Base-by-base conservation (phyloP, 2,329 filamentous ascomycete genomes). In the Clarireedia homoeocarpa region DNA sequence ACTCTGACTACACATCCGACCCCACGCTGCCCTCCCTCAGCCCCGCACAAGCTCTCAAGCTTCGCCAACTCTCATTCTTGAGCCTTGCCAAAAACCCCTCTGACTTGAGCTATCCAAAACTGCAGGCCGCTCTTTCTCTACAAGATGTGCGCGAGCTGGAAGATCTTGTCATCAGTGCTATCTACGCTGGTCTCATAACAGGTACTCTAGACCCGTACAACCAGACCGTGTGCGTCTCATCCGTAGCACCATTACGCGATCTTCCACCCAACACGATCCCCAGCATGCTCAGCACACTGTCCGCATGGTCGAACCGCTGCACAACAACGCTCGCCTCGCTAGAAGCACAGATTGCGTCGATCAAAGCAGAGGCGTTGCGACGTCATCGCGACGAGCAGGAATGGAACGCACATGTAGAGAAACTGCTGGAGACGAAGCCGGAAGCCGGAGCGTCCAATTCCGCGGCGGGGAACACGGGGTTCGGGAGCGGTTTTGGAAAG, bases 11-110 rank as follows among this genome's bases (percentile, higher is more conserved):
- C 75, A 67, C 63, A 23, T 61, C 66, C n/a, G 69, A 72, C n/a
- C 54, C 71, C 20, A 64, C 65, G 61, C 84, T 96, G 2, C 94
- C 92, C 2, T 60, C 77, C 6, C 82, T 99, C 49, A 86, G 80
- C 68, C 78, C 82, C 0, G 76, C 81, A 53, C 94, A 99, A 74
- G 74, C 78, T 45, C 80, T 85, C 61, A 99, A 99, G 74, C 87
- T 99, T 45, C 88, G 90, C 53, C 89, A 96, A 68, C 86, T 99
- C 40, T 90, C 91, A 20, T 83, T 99, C 59, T 79, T 99, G 47
- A 86, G 89, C 0, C 83, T 96, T 59, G 86, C 89, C 57, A 80
- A 83, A 59, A 81, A 86, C 60, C 77, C 80, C 48, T 71, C 74
- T 55, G 82, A 83, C 66, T 83, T 97, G 24, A 86, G 81, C 51